phyloP scores from a whole-genome alignment of 441 rosid species.

The Corymbia citriodora region DNA sequence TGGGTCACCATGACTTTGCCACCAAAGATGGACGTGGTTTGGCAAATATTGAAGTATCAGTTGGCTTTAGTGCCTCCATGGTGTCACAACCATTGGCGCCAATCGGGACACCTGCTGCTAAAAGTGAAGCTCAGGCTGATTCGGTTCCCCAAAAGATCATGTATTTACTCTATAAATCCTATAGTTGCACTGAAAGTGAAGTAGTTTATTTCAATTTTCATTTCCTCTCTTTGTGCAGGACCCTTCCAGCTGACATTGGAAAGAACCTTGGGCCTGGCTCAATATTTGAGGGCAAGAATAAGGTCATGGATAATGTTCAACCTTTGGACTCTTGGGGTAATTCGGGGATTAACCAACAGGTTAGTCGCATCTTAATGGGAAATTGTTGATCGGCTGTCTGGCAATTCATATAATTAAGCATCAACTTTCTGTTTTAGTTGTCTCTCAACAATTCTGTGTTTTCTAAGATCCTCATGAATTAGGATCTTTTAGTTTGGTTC shows the following conservation, averaged over 20 bases:
- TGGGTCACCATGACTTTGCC: slow-evolving; percentile 25
- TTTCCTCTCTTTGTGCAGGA: slow-evolving; percentile 28
- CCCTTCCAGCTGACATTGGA: slow-evolving; percentile 33
- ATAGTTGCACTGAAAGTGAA: background rate
- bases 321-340: slow-evolving; percentile 74
- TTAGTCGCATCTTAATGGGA: slow-evolving; percentile 5
- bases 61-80: slow-evolving; percentile 28
- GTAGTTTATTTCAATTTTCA: slow-evolving; percentile 9
- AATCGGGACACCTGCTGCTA: slow-evolving; percentile 68
- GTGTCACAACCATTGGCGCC: slow-evolving; percentile 69
- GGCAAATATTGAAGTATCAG: slow-evolving; percentile 31
- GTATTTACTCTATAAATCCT: slow-evolving; percentile 23
- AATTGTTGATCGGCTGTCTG: background rate
- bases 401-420: background rate
- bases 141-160: slow-evolving; percentile 42
- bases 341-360: slow-evolving; percentile 67
- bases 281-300: slow-evolving; percentile 50
- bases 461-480: background rate
- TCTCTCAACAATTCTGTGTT: background rate
- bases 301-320: slow-evolving; percentile 55
- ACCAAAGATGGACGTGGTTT: slow-evolving; percentile 28
- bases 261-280: slow-evolving; percentile 39
- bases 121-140: slow-evolving; percentile 48
- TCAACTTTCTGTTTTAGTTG: background rate
- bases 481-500: background rate